phyloP scores from a whole-genome alignment of 2,329 filamentous ascomycete species.

The Aspergillus ochraceoroseus region DNA sequence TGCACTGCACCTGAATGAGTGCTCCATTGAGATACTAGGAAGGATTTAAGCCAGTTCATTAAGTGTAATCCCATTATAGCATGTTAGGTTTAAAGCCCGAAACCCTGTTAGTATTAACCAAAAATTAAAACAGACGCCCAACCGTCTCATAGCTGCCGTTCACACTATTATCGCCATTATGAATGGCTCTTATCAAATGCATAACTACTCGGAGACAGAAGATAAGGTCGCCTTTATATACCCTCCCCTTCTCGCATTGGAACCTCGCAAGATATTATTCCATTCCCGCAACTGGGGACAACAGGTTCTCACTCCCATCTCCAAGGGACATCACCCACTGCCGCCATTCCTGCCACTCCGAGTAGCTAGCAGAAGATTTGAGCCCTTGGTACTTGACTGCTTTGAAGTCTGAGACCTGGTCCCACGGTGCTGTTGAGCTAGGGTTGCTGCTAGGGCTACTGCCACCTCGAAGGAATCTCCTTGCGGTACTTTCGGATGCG shows the following conservation, averaged over 20 bases:
- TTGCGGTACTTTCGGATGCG: conserved; percentile 36
- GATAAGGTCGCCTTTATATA: too few species aligned
- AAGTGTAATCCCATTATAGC: too few species aligned
- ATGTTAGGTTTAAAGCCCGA: too few species aligned
- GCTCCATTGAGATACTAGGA: too few species aligned
- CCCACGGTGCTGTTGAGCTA: conserved; percentile 54
- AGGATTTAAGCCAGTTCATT: too few species aligned
- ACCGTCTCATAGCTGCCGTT: background rate
- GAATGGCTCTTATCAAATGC: conserved; percentile 61
- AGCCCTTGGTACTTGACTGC: conserved; percentile 83
- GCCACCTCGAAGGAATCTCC: conserved; percentile 41
- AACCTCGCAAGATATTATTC: background rate
- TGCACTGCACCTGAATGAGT: too few species aligned
- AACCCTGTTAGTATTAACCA: background rate
- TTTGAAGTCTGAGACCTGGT: conserved; percentile 65
- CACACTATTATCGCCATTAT: conserved; percentile 49
- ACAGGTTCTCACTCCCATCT: conserved; percentile 27
- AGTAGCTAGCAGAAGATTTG: conserved; percentile 65
- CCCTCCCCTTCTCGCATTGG: too few species aligned
- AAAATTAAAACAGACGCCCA: background rate
- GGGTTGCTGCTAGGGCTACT: conserved; percentile 25
- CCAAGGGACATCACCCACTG: conserved; percentile 56
- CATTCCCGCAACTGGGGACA: conserved; percentile 5
- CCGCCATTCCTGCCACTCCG: conserved; percentile 74
- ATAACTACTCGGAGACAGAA: background rate